These are phyloP conservation scores for Solanum pennellii DNA, from an alignment of 257 asterid genomes.

Conservation along the genomic window DNA sequence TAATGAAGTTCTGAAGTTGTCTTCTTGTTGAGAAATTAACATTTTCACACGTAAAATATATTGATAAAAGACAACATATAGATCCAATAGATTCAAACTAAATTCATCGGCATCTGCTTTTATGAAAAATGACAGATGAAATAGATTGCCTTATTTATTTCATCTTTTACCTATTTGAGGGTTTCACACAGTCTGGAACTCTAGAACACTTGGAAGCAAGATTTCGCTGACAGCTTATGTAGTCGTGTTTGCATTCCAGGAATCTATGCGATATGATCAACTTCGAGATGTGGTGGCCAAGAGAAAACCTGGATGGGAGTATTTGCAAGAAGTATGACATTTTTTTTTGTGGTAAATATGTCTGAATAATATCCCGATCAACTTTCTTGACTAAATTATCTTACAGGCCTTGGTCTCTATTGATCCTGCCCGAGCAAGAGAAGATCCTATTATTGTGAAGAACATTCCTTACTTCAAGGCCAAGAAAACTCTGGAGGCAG, in stretches of 20 bases:
- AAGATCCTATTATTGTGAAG: conserved; percentile 75
- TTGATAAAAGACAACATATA: background rate
- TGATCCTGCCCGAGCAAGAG: conserved; percentile 84
- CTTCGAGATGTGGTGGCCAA: conserved; percentile 80
- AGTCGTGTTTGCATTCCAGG: conserved; percentile 32
- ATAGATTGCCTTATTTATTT: background rate
- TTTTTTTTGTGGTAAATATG: background rate
- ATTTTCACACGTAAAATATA: background rate
- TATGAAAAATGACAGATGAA: background rate
- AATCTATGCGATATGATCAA: conserved; percentile 79
- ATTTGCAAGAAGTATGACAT: conserved; percentile 71
- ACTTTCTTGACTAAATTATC: conserved; percentile 2
- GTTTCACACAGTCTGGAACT: background rate
- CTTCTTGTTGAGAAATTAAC: background rate
- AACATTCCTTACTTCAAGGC: conserved; percentile 73
- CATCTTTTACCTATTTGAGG: background rate
- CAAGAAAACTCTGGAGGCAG: conserved; percentile 69
- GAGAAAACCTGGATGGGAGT: conserved; percentile 95
- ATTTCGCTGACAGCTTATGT: background rate
- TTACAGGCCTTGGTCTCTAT: conserved; percentile 81
- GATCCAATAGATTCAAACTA: background rate
- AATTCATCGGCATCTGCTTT: background rate
- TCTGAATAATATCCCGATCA: background rate
- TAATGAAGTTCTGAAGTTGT: background rate
- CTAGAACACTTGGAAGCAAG: background rate